Evolutionary conservation across 306 rosid species (phyloP), one percentile per base, ranked within the genome.

Genomic region (Trifolium dubium): DNA sequence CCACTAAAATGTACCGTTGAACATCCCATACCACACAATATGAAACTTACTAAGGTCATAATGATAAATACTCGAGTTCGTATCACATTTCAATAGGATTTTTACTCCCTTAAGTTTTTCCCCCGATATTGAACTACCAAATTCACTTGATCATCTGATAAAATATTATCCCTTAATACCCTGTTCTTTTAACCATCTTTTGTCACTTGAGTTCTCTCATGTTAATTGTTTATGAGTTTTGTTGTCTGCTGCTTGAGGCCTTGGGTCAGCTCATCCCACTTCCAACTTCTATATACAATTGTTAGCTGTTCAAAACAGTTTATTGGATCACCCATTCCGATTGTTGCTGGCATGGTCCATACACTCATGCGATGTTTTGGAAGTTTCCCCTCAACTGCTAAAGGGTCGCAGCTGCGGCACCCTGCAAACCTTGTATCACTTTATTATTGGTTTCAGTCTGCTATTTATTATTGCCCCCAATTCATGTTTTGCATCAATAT

Each of bases 181-280:
- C 0, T 34, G 67, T 62, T 62, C 67, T 62, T 32, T 62, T 62
- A n/a, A 44, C 67, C 67, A 62, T 46, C 41, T 34, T 34, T 62
- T 5, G 64, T 11, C 64, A 12, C 15, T 2, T 31, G 10, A 11
- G 64, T 5, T 12, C 2, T 5, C 8, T 2, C 18, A 12, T 12
- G 18, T 59, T 30, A 30, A 6, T 2, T 5, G 18, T 59, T 30
- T 30, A 30, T 1, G 10, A 59, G 4, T 30, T 59, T 19, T 30
- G 3, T 30, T 30, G 64, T 59, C 40, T 29, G 64, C 64, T 10
- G 39, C 18, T 29, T 30, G 64, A 10, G 2, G 8, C 64, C 39
- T 10, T 11, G 17, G 64, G n/a, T 5, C 15, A 29, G 34, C 11
- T 58, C 62, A 23, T 58, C 14, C 39, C 15, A 30, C 64, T 30